These are phyloP conservation scores for Pseudozyma thailandica DNA, from an alignment of 1,284 basidiomycete genomes.

Conservation along the genomic window DNA sequence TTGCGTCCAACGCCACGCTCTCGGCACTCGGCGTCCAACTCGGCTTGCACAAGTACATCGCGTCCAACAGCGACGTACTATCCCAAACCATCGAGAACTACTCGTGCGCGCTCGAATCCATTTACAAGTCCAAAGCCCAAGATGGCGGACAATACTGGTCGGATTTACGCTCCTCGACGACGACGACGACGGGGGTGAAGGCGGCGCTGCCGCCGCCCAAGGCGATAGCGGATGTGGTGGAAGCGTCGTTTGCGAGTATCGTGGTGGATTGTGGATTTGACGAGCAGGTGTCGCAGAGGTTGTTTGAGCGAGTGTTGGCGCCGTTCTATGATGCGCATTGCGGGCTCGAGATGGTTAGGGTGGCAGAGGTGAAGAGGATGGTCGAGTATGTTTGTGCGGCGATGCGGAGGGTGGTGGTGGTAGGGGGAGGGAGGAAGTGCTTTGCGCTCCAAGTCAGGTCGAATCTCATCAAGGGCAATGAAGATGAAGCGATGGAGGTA, in stretches of 20 bases:
- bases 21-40: background rate
- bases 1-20: conserved; percentile 17
- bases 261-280: conserved; percentile 53
- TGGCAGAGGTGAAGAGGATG: conserved; percentile 14
- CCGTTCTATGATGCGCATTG: conserved; percentile 36
- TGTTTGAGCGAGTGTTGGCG: conserved; percentile 35
- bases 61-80: conserved; percentile 14
- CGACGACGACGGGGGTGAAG: too few relatives aligned
- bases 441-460: background rate
- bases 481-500: background rate
- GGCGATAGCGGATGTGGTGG: conserved; percentile 50
- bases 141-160: conserved; percentile 33
- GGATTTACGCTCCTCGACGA: too few relatives aligned
- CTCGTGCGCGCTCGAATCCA: background rate
- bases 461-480: background rate
- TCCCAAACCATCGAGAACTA: conserved; percentile 3
- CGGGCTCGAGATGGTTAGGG: conserved; percentile 8
- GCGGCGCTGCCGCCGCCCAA: conserved; percentile 17
- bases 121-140: background rate
- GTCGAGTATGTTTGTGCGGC: conserved; percentile 3
- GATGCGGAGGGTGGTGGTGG: background rate
- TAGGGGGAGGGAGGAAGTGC: background rate
- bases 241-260: conserved; percentile 43
- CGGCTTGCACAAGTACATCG: conserved; percentile 17
- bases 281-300: background rate